Conservation (phyloP, 139 green algal species). For the Chlorella sp. region DNA sequence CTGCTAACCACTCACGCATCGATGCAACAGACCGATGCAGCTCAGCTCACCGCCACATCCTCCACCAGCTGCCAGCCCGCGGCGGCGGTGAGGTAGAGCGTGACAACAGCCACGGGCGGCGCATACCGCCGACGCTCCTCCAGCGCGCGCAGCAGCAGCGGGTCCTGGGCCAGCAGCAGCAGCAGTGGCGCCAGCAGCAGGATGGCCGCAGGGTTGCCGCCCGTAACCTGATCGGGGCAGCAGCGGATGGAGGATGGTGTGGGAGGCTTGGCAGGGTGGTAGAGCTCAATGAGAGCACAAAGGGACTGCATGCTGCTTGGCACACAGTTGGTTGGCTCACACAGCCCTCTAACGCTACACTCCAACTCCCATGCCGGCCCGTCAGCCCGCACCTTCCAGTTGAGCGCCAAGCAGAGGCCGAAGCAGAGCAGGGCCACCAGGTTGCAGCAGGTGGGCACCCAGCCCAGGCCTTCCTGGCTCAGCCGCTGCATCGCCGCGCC, state of each 20-base stretch:
- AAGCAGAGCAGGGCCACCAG: conserved; percentile 78
- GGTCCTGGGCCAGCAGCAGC: conserved; percentile 85
- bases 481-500: conserved; percentile 64
- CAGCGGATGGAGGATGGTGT: no score
- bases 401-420: conserved; percentile 75
- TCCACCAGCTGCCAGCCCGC: not conserved
- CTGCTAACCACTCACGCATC: not conserved
- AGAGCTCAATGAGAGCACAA: no score
- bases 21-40: no score
- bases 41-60: not conserved
- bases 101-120: conserved; percentile 66
- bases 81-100: conserved; percentile 56
- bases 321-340: no score
- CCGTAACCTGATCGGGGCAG: conserved; percentile 30
- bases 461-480: conserved; percentile 65
- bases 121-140: conserved; percentile 76
- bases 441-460: conserved; percentile 89
- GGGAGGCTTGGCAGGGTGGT: not conserved
- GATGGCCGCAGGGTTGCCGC: conserved; percentile 63
- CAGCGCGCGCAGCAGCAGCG: conserved; percentile 71
- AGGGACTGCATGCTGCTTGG: no score
- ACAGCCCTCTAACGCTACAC: no score
- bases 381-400: conserved; percentile 51
- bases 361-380: no score
- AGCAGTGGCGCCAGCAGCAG: conserved; percentile 84